Base-by-base conservation (phyloP, 1,139 yeast genomes). In the Kodamaea alishanica region DNA sequence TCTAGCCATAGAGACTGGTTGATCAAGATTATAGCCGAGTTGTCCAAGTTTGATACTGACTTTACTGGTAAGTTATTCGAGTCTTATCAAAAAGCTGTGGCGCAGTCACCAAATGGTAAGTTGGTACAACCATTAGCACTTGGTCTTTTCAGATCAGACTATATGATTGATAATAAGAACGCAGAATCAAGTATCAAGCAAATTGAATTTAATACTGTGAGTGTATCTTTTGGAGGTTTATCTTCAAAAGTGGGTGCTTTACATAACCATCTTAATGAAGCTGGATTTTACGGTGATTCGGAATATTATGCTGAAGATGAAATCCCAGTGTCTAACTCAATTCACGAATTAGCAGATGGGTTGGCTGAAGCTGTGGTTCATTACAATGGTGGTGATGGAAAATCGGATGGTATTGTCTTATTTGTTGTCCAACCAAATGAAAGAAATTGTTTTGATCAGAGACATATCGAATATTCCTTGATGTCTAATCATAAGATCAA, bases 151-250 rank as follows among this genome's bases (percentile, higher is more conserved):
- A 76, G 99, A 58, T 84, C 95, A 0, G 98, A 92, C 55, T 92
- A 90, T 54, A 81, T 92, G 81, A 71, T 87, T 31, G 85, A 88
- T 51, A 38, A 36, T 20, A 60, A 67, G 24, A 61, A 63, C 10
- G 31, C 44, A 9, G 60, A 62, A 24, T 52, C 59, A 24, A 62
- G 63, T 25, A 83, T 92, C 55, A 90, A 90, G 56, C 98, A 94
- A 61, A 90, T 92, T 38, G 99, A 92, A 58, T 92, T 90, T 67
- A 92, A 92, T 61, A 89, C 98, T 1, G 90, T 92, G 3, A 84
- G 96, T 52, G 96, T 92, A 2, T 89, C 97, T 1, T 92, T 92
- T 68, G 97, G 95, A 20, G 97, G 95, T 0, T 70, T 92, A 39
- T 84, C 96, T 1, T 62, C 88, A 9, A 84, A 83, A 55, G 90